Base-by-base conservation (phyloP, 129 eudicot genomes). In the Daucus carota region DNA sequence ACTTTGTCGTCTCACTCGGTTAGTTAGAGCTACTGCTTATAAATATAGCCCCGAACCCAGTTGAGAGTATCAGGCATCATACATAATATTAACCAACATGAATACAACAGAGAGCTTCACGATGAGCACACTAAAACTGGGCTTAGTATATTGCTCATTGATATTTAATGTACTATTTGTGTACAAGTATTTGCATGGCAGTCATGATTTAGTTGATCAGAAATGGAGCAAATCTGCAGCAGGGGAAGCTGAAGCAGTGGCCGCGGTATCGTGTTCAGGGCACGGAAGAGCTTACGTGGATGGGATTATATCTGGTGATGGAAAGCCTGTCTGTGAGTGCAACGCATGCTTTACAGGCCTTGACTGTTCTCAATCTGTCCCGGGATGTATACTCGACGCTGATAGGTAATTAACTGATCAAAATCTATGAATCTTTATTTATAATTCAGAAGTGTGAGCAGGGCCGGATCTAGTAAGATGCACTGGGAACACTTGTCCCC, bases 201-300 rank as follows among this genome's bases (percentile, higher is more conserved):
- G 69, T 9, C 63, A 8, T n/a, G n/a, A n/a, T 29, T 28, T 62
- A 38, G 18, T 26, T 29, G 36, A 62, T 29, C 18, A 62, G 22
- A 62, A 29, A 62, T 67, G 72, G 72, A 67, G 72, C 72, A 67
- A 67, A 7, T 31, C 38, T 33, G 72, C 72, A 31, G 72, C 72
- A 67, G 26, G 5, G 34, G 72, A 67, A 67, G 72, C 72, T 29
- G 72, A 67, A 33, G 72, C 24, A 31, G 72, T 67, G 6, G 72
- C 72, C 5, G 72, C 72, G 15, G 42, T 67, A 1, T 67, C 72
- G 20, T 67, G 72, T 34, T 67, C 72, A 1, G 72, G 72, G 11
- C 72, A 67, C 43, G 72, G 72, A 17, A 67, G 72, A 67, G 72
- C 72, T 17, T 67, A 67, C 28, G 13, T 67, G 26, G 72, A 67